phyloP scores from a whole-genome alignment of 768 basidiomycete species.

The Termitomyces sp. region DNA sequence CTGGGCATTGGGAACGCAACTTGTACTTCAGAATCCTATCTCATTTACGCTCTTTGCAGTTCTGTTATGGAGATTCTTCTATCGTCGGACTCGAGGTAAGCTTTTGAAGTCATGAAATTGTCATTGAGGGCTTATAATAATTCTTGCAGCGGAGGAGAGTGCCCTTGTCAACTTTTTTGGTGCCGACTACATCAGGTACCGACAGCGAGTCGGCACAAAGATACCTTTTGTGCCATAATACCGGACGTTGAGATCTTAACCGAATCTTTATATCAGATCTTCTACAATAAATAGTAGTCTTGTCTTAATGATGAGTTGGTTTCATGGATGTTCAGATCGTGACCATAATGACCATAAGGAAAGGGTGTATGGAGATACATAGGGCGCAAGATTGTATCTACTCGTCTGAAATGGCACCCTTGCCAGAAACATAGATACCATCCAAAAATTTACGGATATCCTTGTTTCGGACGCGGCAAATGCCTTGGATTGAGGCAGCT shows the following conservation, averaged over 20 bases:
- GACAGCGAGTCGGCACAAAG: constrained; percentile 70
- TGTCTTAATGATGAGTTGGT: not conserved
- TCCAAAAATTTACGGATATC: constrained; percentile 99
- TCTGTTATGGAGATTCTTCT: constrained; percentile 86
- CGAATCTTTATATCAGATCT: not conserved
- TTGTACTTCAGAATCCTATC: constrained; percentile 83
- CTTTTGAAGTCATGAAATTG: constrained; percentile 5
- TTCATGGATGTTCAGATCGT: constrained; percentile 5
- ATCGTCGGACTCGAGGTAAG: constrained; percentile 71
- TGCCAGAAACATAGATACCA: constrained; percentile 87
- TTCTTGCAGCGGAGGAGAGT: constrained; percentile 66
- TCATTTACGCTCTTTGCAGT: constrained; percentile 59
- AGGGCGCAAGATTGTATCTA: constrained; percentile 17
- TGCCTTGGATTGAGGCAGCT: constrained; percentile 96
- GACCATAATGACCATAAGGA: constrained; percentile 10
- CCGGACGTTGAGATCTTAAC: not conserved
- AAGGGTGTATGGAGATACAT: constrained; percentile 5
- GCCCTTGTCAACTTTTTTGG: constrained; percentile 87
- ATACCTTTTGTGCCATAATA: constrained; percentile 78
- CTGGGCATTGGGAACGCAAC: constrained; percentile 94
- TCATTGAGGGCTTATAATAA: not conserved
- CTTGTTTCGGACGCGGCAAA: constrained; percentile 97
- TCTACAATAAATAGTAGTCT: not conserved
- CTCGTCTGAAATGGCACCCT: constrained; percentile 57
- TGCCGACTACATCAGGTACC: constrained; percentile 74